Base-by-base conservation (phyloP, 257 asterid species). In the Cordia subcordata region DNA sequence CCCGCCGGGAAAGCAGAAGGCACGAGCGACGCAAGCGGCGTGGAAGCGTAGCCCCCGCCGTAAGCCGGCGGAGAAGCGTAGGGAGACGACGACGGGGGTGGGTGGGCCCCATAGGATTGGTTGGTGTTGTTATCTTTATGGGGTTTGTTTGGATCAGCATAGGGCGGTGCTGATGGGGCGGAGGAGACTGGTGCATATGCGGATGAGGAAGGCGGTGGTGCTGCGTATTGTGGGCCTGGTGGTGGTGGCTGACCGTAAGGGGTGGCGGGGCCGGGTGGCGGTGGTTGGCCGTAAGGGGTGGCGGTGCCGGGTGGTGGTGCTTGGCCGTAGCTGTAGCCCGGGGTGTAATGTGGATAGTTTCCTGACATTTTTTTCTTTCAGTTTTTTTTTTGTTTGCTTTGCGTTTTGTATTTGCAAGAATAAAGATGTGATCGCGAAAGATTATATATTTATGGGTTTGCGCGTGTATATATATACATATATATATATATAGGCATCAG, bases 1-100 rank as follows among this genome's bases (percentile, higher is more conserved):
- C 99, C 99, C 1, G 99, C 95, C 0, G 99, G 94, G 42, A 92
- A 92, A 13, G 81, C 80, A 13, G 99, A 92, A 14, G 96, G 95
- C 18, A 74, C 68, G 5, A 82, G 82, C 12, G 90, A 11, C 0
- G 84, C 79, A 73, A 88, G 88, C 47, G 98, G 94, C 75, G 76
- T 78, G 0, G 82, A 33, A 27, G 80, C 69, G 63, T 79, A 75
- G 3, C 81, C 35, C 37, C 23, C 53, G 10, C 57, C 57, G 56
- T 80, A 82, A 1, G 61, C 40, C 46, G 70, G 64, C 0, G 71
- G 60, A 2, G 93, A 88, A 21, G 83, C 78, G 11, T 79, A 44
- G 57, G 70, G 6, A 73, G 72, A 75, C 13, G 75, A 55, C 0
- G 64, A 53, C 8, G 63, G 62, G 13, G 42, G 57, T 4, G 44